Evolutionary conservation across 331 rosid genomes (phyloP).

Genomic region (Saraca asoca): DNA sequence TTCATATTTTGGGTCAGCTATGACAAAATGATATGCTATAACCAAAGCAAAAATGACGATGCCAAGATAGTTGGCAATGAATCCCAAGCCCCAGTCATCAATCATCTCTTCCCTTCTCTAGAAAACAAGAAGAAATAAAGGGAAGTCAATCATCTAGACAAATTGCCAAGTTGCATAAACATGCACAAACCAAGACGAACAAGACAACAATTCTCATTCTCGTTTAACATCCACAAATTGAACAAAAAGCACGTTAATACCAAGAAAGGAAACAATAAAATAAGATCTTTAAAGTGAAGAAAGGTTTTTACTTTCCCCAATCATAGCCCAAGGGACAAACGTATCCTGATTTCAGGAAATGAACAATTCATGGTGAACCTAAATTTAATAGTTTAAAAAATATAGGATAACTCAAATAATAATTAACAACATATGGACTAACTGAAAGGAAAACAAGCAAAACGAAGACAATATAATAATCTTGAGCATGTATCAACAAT

Average conservation of each 20-base stretch:
- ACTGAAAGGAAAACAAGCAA: background rate
- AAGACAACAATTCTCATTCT: background rate
- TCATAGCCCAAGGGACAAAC: background rate
- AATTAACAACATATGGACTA: no score
- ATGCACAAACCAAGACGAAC: background rate
- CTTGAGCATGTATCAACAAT: background rate
- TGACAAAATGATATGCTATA: slow-evolving; percentile 41
- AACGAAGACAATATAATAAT: background rate
- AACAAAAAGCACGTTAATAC: background rate
- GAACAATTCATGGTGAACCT: background rate
- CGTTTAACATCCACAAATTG: background rate
- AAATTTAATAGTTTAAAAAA: background rate
- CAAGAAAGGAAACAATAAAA: background rate
- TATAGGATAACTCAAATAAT: background rate
- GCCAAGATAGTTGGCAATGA: slow-evolving; percentile 51
- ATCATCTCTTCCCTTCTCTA: slow-evolving; percentile 39
- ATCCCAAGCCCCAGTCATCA: slow-evolving; percentile 48
- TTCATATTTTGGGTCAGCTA: slow-evolving; percentile 45
- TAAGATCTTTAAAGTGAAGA: background rate
- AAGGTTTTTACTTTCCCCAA: background rate
- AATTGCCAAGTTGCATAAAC: background rate
- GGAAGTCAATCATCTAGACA: slow-evolving; percentile 4
- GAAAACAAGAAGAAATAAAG: background rate
- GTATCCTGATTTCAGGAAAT: no score
- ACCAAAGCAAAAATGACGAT: slow-evolving; percentile 47